phyloP scores from a whole-genome alignment of 1,284 basidiomycete species.

The Veloboletus limbatus region DNA sequence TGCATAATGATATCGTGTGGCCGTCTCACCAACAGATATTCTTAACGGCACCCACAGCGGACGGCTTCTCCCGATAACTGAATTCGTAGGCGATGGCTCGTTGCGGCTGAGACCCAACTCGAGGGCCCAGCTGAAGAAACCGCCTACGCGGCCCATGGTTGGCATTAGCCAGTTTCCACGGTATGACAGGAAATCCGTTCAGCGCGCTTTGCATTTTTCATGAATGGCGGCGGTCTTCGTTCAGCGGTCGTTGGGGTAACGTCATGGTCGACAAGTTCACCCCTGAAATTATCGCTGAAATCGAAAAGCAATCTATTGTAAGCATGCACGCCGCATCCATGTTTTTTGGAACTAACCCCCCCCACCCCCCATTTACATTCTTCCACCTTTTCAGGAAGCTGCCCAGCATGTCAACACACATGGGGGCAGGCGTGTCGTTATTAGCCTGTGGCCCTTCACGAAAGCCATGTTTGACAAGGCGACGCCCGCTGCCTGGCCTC shows the following conservation, averaged over 20 bases:
- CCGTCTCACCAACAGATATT: background rate
- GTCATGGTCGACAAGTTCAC: constrained; percentile 17
- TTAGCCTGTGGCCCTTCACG: constrained; percentile 28
- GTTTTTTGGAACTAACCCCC: background rate
- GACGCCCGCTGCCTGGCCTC: constrained; percentile 26
- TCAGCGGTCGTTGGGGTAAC: constrained; percentile 18
- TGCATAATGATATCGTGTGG: background rate
- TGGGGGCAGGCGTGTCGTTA: constrained; percentile 8
- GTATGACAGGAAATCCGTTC: background rate
- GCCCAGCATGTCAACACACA: constrained; percentile 1
- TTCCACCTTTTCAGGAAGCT: background rate
- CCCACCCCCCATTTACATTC: background rate
- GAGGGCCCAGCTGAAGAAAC: background rate
- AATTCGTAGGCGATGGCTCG: constrained; percentile 6
- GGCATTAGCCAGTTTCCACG: constrained; percentile 3
- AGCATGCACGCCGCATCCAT: too few species aligned
- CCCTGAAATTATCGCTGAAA: constrained; percentile 6
- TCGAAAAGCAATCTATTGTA: constrained; percentile 6
- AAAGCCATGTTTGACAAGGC: constrained; percentile 22
- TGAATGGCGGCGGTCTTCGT: background rate
- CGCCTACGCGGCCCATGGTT: background rate
- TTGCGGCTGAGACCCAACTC: too few species aligned
- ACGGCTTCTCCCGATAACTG: background rate
- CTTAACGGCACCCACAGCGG: background rate
- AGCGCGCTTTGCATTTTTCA: too few species aligned